These are phyloP conservation scores for Rhizomucor pusillus DNA, from an alignment of 371 early-diverging fungal genomes.

Conservation along the genomic window DNA sequence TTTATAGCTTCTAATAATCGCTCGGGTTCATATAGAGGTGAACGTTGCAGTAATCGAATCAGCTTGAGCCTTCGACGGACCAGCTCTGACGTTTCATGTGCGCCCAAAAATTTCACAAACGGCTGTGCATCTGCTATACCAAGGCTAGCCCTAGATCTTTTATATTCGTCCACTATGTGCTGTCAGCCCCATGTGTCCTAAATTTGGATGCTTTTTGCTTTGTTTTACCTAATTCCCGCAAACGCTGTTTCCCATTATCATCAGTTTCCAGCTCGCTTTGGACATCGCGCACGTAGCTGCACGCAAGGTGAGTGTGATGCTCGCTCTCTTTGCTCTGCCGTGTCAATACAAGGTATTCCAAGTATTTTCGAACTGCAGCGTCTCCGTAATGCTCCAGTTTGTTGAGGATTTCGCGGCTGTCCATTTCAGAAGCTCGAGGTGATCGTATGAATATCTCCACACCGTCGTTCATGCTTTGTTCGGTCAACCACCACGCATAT, in stretches of 20 bases:
- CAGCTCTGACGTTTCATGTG: slow-evolving; percentile 13
- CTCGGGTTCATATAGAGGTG: slow-evolving; percentile 29
- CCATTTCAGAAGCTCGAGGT: slow-evolving; percentile 53
- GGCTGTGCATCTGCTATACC: slow-evolving; percentile 8
- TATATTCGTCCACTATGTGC: slow-evolving; percentile 22
- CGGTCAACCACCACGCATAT: slow-evolving; percentile 63
- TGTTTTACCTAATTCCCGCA: not conserved
- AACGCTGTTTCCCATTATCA: slow-evolving; percentile 12
- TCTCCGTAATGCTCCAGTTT: slow-evolving; percentile 40
- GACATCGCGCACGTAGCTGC: slow-evolving; percentile 51
- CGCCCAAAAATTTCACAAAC: slow-evolving; percentile 33
- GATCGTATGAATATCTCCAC: slow-evolving; percentile 49
- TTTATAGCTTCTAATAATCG: slow-evolving; percentile 19
- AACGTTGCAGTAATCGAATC: slow-evolving; percentile 34
- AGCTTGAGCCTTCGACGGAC: slow-evolving; percentile 31
- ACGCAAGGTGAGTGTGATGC: slow-evolving; percentile 53
- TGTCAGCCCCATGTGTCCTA: not conserved
- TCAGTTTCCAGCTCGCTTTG: slow-evolving; percentile 18
- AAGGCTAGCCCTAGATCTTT: slow-evolving; percentile 7
- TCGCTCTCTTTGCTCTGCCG: slow-evolving; percentile 46
- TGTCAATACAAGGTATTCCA: slow-evolving; percentile 57
- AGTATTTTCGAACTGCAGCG: slow-evolving; percentile 41
- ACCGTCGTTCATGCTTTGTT: slow-evolving; percentile 45
- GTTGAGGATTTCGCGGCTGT: slow-evolving; percentile 47
- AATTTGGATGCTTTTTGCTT: not conserved